These are phyloP conservation scores for Brassica cretica DNA, from an alignment of 345 rosid species.

Conservation along the genomic window DNA sequence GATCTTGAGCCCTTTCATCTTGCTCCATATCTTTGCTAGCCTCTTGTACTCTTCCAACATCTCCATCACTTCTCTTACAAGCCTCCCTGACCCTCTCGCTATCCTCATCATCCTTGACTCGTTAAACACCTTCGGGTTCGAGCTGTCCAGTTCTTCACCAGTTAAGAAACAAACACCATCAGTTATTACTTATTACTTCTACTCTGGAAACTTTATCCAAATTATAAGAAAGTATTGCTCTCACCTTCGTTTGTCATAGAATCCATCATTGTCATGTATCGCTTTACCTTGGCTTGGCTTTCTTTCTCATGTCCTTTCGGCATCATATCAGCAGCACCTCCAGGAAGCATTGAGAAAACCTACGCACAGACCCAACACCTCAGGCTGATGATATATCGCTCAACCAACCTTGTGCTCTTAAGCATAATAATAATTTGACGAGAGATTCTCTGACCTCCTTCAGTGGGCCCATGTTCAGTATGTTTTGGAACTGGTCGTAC, in stretches of 20 bases:
- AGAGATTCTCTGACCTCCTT: conserved; percentile 60
- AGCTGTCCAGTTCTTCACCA: conserved; percentile 72
- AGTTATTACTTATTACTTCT: not conserved
- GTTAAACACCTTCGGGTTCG: conserved; percentile 77
- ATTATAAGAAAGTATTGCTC: not conserved
- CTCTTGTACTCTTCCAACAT: conserved; percentile 94
- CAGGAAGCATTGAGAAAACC: conserved; percentile 90
- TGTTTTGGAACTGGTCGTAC: conserved; percentile 86
- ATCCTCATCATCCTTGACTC: conserved; percentile 76
- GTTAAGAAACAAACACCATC: not conserved
- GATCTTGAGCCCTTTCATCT: conserved; percentile 67
- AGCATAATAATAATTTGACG: not conserved
- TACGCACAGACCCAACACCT: conserved; percentile 31
- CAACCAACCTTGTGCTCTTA: not conserved
- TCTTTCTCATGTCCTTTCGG: conserved; percentile 93
- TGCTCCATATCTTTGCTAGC: conserved; percentile 82
- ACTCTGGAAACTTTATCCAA: not conserved
- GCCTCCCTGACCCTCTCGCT: conserved; percentile 83
- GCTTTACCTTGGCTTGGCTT: conserved; percentile 88
- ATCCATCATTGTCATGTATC: conserved; percentile 97
- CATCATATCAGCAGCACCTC: conserved; percentile 83
- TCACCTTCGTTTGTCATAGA: conserved; percentile 81
- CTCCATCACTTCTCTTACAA: conserved; percentile 73
- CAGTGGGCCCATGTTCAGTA: conserved; percentile 87
- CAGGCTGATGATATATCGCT: not conserved